Base-by-base conservation (phyloP, 73 alveolate species). In the Diophrys appendiculata region DNA sequence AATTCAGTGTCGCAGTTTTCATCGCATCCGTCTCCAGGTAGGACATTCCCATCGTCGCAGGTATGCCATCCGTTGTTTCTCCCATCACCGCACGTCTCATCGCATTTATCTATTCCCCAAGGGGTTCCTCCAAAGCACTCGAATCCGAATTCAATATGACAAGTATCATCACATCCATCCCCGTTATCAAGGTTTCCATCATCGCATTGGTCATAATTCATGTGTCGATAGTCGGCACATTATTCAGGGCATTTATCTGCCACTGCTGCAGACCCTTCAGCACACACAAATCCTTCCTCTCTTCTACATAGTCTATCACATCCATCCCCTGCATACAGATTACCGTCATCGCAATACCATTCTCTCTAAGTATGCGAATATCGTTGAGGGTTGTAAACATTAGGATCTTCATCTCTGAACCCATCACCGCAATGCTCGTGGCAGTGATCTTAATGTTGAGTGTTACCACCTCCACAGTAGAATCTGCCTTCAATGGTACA, bases 251-350 rank as follows among this genome's bases (percentile, higher is more conserved):
- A 84, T 11, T 25, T 53, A 55, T 86, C 93, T 26, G 86, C 79
- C 25, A 52, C 31, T 0, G 88, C 56, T 27, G 81, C 43, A 67
- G 52, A 56, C 31, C 94, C 94, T 0, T 82, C 86, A 22, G 72
- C 33, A 55, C 94, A 87, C 28, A 56, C 27, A 52, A 73, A 87
- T 0, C 88, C 82, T 27, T 77, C 72, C 73, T 87, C 94, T 8
- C 74, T 73, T 32, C 79, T 33, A 35, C 94, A 87, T 25, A 65
- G 72, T 31, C 80, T 54, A 75, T 30, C 71, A 54, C 94, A 87
- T 0, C 94, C 94, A 34, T 87, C 94, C 2, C 94, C 94, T 53
- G 73, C 86, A 18, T 70, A 68, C 23, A 76, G 82, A 76, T 87
- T 87, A 1, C 94, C 94, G 54, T 87, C 94, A 52, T 87, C 94